These are phyloP conservation scores for Thoreauomyces humboldtii DNA, from an alignment of 192 early-diverging fungal species.

Conservation along the genomic window DNA sequence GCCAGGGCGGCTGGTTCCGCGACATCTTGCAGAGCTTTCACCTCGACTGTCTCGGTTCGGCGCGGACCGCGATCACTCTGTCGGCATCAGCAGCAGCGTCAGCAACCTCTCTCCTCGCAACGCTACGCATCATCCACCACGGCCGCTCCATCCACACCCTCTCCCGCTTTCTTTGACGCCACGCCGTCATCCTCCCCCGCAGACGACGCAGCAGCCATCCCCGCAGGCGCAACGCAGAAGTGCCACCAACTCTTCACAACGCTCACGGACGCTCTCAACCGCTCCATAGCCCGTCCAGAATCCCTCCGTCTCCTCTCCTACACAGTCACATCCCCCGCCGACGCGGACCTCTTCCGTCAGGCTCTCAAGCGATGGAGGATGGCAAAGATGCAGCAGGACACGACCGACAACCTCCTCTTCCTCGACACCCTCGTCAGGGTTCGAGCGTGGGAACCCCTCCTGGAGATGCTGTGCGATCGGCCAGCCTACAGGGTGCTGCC, in stretches of 20 bases:
- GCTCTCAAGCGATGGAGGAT: slow-evolving; percentile 15
- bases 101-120: too few species aligned
- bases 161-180: neutral
- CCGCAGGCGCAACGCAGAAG: neutral
- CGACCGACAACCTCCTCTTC: slow-evolving; percentile 7
- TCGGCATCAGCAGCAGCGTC: too few species aligned
- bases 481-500: slow-evolving; percentile 13
- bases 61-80: too few species aligned
- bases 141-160: neutral
- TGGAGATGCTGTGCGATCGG: slow-evolving; percentile 30
- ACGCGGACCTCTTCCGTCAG: slow-evolving; percentile 18
- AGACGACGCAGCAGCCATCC: neutral
- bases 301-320: slow-evolving; percentile 16
- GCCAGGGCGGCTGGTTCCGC: too few species aligned
- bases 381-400: neutral
- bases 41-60: too few species aligned
- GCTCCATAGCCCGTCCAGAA: neutral
- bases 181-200: neutral
- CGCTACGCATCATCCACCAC: too few species aligned
- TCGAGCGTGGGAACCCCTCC: slow-evolving; percentile 12
- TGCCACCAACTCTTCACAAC: neutral
- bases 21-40: too few species aligned
- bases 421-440: slow-evolving; percentile 11
- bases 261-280: slow-evolving; percentile 2
- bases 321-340: slow-evolving; percentile 5